A percentile compares a stretch with the other conserved stretches of the same genome.
phyloP scores from a whole-genome alignment of 192 early-diverging fungal genomes.

The Endogone sp. region DNA sequence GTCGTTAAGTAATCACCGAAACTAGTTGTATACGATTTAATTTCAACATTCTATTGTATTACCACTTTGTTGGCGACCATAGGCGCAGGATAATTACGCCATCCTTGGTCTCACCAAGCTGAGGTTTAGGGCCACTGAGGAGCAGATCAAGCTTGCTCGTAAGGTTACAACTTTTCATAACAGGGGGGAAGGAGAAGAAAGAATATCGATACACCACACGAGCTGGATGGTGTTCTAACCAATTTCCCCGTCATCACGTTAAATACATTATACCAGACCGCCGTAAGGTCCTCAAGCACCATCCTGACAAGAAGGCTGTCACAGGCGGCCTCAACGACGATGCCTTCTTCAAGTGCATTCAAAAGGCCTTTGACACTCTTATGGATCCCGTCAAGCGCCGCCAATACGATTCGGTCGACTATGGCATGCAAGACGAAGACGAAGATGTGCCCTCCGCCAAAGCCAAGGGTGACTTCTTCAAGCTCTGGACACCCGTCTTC shows the following conservation, averaged over 20 bases:
- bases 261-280: constrained; percentile 6
- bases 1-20: too few species aligned
- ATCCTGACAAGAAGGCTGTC: constrained; percentile 97
- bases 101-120: constrained; percentile 89
- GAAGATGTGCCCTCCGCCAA: constrained; percentile 64
- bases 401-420: constrained; percentile 97
- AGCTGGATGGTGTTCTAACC: too few species aligned
- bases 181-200: too few species aligned
- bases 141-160: constrained; percentile 86
- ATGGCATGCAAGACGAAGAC: constrained; percentile 61
- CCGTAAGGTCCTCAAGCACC: constrained; percentile 92
- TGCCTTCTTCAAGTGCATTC: constrained; percentile 99
- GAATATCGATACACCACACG: too few species aligned
- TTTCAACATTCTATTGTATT: too few species aligned
- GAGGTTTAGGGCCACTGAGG: constrained; percentile 85
- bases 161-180: not conserved
- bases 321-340: constrained; percentile 76
- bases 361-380: constrained; percentile 87
- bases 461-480: constrained; percentile 82
- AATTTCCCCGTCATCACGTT: too few species aligned
- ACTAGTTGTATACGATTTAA: too few species aligned
- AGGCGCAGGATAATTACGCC: constrained; percentile 93
- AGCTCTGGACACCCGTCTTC: constrained; percentile 72
- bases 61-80: too few species aligned
- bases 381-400: constrained; percentile 84